Evolutionary conservation across 176 grass and related monocot species (phyloP), one percentile per base, ranked within the genome.

Genomic region (Aegilops longissima): DNA sequence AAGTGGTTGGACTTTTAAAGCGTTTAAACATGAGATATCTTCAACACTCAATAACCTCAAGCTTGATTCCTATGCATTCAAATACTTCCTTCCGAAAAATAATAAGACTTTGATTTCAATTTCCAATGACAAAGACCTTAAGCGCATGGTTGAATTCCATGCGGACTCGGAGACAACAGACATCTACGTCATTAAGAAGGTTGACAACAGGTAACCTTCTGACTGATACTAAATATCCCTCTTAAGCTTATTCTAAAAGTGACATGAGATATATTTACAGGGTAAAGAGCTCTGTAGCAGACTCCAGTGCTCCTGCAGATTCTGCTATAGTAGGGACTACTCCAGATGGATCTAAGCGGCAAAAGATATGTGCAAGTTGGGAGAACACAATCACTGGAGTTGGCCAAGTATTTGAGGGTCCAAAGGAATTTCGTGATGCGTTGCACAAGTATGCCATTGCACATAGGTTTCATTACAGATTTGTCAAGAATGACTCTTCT

Each of bases 381-480:
- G 84, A 83, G 38, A 89, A 87, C 38, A 40, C 86, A 24, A 93
- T 95, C 63, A 95, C 89, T 79, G 91, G 91, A 36, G 86, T 87
- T 51, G 91, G 94, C 52, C 94, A 95, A 87, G 80, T 91, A 77
- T 95, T 95, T 82, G 86, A 90, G 40, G 88, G 80, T 66, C 86
- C 91, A 38, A 95, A 91, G 77, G 80, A 89, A 44, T 95, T 95
- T 35, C 91, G 94, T n/a, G 91, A 92, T 82, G 89, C 91, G 36
- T 88, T 95, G 67, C 90, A 92, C 54, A 93, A 95, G 78, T 95
- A 89, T 76, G 91, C 91, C 13, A 92, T 95, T 73, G 94, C 86
- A 79, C 88, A 95, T 63, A 92, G 87, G 69, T 95, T 95, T 44
- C 89, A 81, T 56, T 95, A 95, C 84, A 89, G 87, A 85, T 95